Percentiles rank a stretch among this genome's conserved stretches.
Evolutionary conservation across 345 rosid genomes (phyloP).

Genomic region (Pelargonium nanum): DNA sequence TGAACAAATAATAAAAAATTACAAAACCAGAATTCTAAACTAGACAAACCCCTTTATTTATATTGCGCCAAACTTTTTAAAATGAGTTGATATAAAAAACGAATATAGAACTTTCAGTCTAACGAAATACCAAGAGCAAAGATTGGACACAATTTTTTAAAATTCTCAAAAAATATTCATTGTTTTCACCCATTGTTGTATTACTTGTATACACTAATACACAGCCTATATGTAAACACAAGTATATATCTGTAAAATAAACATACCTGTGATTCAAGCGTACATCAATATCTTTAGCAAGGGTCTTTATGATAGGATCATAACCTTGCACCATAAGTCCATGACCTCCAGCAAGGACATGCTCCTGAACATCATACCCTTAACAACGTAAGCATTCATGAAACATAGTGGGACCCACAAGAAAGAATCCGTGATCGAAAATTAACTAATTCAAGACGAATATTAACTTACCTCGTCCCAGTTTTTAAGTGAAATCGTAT

Average conservation of each 20-base stretch:
- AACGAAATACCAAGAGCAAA: neutral
- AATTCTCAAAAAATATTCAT: too few species aligned
- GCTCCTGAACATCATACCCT: slow-evolving; percentile 42
- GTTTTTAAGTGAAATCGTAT: slow-evolving; percentile 65
- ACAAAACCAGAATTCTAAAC: too few species aligned
- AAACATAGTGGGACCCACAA: neutral
- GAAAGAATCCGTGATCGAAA: neutral
- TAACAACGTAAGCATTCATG: slow-evolving; percentile 8
- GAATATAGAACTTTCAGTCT: neutral
- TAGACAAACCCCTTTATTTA: too few species aligned
- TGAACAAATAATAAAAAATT: too few species aligned
- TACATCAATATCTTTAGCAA: slow-evolving; percentile 62
- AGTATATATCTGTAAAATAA: neutral
- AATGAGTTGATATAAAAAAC: too few species aligned
- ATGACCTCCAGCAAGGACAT: slow-evolving; percentile 85
- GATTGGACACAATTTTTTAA: too few species aligned
- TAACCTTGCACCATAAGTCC: slow-evolving; percentile 93
- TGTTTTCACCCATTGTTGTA: too few species aligned
- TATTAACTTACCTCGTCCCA: slow-evolving; percentile 77
- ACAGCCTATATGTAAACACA: neutral
- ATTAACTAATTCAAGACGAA: neutral
- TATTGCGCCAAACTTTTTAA: too few species aligned
- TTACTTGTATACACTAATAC: too few species aligned
- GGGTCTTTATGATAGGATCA: slow-evolving; percentile 68
- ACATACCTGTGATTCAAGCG: slow-evolving; percentile 58